Evolutionary conservation across 2,329 filamentous ascomycete genomes (phyloP), one percentile per base, ranked within the genome.

Genomic region (Trichophyton mentagrophytes): DNA sequence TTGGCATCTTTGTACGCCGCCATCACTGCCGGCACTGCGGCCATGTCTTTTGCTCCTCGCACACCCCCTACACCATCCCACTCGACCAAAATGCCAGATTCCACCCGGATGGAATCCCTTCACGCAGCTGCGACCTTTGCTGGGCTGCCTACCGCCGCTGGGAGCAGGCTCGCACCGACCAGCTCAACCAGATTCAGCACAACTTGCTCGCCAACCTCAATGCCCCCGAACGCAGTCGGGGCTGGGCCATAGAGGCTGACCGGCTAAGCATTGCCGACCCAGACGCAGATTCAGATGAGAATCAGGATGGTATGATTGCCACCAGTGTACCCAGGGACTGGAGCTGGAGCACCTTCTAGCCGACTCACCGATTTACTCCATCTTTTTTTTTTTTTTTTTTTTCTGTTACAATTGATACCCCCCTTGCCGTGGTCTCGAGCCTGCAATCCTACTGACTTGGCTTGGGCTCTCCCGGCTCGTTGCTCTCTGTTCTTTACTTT

Each of bases 1-100:
- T 86, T 68, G 79, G 80, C 51, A 77, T 85, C 68, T 83, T 84
- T 72, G 77, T 80, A 58, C 82, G 84, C 58, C 82, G 83, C 61
- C 84, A 86, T 68, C 84, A 86, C 72, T 86, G 84, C 71, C 81
- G 84, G 61, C 83, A 84, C 66, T 86, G 84, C 66, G 84, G 84
- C 49, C 80, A 84, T 66, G 80, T 86, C 67, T 85, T 85, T 69
- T 86, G 84, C 73, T 78, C 79, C 62, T 75, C 78, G 38, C 83
- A 86, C 73, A 80, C 80, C 57, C 74, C 77, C 53, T 76, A 80
- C 67, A 72, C 74, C 57, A 80, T 86, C 9, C 81, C 80, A 6
- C 80, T 86, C 15, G 82, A 86, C 67, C 84, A 86, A 71, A 76
- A 83, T 61, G 84, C 84, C 15, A 79, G 80, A 61, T 85, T 85